Evolutionary conservation across 306 rosid genomes (phyloP).

Genomic region (Ormosia semicastrata): DNA sequence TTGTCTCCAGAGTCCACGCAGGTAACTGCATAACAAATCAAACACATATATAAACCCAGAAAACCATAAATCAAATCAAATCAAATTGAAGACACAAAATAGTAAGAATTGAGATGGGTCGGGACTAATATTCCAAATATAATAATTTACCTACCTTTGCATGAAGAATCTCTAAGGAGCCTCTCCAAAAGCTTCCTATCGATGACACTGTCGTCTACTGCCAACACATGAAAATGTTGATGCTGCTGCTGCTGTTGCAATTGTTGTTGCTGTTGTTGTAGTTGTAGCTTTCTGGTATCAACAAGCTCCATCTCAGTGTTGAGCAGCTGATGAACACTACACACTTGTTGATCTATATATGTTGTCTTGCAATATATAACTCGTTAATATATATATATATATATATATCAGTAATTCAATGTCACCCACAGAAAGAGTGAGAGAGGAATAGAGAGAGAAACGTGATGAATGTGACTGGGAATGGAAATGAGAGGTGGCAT

Average conservation of each 20-base stretch:
- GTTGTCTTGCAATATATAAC: background rate
- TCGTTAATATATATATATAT: too few species aligned
- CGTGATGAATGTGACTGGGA: slow-evolving; percentile 25
- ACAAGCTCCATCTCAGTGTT: slow-evolving; percentile 44
- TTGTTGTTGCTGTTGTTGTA: background rate
- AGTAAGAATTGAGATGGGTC: background rate
- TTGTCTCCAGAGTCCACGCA: slow-evolving; percentile 93
- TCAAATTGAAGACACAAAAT: background rate
- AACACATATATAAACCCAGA: background rate
- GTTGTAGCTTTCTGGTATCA: slow-evolving; percentile 24
- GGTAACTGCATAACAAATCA: slow-evolving; percentile 54
- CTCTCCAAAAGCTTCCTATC: slow-evolving; percentile 86
- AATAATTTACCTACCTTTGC: slow-evolving; percentile 48
- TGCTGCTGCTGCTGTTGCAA: background rate
- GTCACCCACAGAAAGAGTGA: background rate
- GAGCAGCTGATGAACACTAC: background rate
- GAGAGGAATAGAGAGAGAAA: slow-evolving; percentile 13
- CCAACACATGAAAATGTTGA: slow-evolving; percentile 88
- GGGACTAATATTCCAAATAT: too few species aligned
- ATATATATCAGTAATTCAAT: background rate
- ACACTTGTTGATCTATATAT: background rate
- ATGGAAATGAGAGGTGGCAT: slow-evolving; percentile 42
- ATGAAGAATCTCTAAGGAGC: slow-evolving; percentile 77
- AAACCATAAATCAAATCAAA: background rate
- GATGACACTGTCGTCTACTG: slow-evolving; percentile 80